Base-by-base conservation (phyloP, 192 early-diverging fungal genomes). In the Coemansia sp. region DNA sequence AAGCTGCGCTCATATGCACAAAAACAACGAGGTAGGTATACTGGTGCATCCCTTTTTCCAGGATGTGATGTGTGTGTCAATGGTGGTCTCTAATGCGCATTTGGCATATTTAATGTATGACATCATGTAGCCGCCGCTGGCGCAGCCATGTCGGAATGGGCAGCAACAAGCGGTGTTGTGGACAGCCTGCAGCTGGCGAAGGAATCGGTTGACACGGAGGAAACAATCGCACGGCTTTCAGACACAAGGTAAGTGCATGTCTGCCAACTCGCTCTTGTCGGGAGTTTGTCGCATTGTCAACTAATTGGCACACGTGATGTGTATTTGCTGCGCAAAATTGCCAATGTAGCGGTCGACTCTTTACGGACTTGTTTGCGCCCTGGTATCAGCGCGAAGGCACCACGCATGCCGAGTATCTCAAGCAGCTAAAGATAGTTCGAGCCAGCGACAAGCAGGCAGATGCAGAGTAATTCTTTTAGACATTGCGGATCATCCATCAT, bases 301-400 rank as follows among this genome's bases (percentile, higher is more conserved):
- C 50, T 52, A 52, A 52, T 52, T 52, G 50, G n/a, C 21, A 52
- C 50, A 52, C 30, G 50, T 52, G 50, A 52, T 9, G 21, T 19
- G 18, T 18, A 22, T 32, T 28, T 22, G 12, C 50, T 52, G 50
- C 28, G n/a, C 30, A 50, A n/a, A n/a, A 6, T 25, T n/a, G 9
- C 8, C 28, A 16, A 32, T 66, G 66, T 79, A 79, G 76, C 64
- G 67, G 66, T 32, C 33, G 60, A 22, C 59, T 79, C 28, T 79
- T 79, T 44, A 73, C 65, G 2, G 71, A 79, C 6, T 40, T 62
- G 44, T 73, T 73, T 60, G 76, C 76, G 35, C 59, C 70, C 49
- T 79, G 76, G 76, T 32, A 73, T 44, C 57, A 50, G 42, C 70
- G 71, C 45, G 65, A 73, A 29, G 76, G 76, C 12, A 42, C 58